Conservation (phyloP, 2,329 filamentous ascomycete genomes). For the Diplodia mutila region DNA sequence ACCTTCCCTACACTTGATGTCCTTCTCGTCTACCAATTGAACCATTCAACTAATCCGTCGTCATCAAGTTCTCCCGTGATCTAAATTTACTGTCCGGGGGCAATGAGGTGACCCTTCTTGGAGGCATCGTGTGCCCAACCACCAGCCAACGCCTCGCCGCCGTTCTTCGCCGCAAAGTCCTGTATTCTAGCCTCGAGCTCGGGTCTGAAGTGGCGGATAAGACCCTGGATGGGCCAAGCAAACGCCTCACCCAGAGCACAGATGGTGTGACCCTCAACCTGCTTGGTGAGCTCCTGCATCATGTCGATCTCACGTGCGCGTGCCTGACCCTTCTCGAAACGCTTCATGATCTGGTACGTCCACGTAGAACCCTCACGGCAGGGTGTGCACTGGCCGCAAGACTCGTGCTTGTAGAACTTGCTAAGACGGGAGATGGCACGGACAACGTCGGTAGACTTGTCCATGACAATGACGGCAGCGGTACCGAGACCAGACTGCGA, state of each 20-base stretch:
- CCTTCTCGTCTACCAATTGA: conserved; percentile 12
- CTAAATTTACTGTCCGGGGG: conserved; percentile 77
- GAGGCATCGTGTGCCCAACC: conserved; percentile 80
- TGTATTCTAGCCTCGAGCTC: conserved; percentile 91
- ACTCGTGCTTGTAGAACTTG: conserved; percentile 98
- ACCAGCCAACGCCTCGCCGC: conserved; percentile 77
- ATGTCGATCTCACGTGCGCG: conserved; percentile 96
- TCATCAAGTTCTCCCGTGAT: neutral
- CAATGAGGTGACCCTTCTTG: conserved; percentile 79
- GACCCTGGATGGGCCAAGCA: conserved; percentile 96
- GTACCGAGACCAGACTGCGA: conserved; percentile 96
- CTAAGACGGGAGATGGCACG: conserved; percentile 89
- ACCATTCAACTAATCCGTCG: neutral
- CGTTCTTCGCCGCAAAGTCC: conserved; percentile 73
- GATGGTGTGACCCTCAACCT: conserved; percentile 98
- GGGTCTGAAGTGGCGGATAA: conserved; percentile 97
- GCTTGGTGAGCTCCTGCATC: conserved; percentile 98
- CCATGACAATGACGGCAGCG: conserved; percentile 98
- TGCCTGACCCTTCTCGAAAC: conserved; percentile 89
- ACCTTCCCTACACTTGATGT: conserved; percentile 1
- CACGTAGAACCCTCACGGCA: conserved; percentile 99
- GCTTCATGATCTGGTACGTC: conserved; percentile 98
- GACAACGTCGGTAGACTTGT: conserved; percentile 95
- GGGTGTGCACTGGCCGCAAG: conserved; percentile 98
- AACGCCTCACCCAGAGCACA: conserved; percentile 98